phyloP scores from a whole-genome alignment of 768 basidiomycete species.

The Auriscalpium microsporum region DNA sequence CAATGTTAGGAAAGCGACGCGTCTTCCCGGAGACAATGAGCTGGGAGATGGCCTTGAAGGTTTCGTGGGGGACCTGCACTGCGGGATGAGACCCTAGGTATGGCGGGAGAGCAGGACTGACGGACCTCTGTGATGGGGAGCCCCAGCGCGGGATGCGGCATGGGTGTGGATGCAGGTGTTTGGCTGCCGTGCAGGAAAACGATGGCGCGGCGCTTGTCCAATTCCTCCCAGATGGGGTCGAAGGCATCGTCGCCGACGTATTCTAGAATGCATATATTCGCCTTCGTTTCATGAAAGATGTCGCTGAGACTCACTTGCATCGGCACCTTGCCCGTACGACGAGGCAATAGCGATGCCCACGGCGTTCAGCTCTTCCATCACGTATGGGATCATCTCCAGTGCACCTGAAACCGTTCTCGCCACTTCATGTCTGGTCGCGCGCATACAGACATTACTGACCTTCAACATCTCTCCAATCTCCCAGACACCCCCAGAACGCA shows the following conservation, averaged over 20 bases:
- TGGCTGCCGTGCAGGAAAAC: constrained; percentile 72
- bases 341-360: constrained; percentile 62
- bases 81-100: constrained; percentile 1
- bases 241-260: constrained; percentile 61
- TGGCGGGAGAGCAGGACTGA: not conserved
- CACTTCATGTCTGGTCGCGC: not conserved
- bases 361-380: constrained; percentile 51
- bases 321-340: constrained; percentile 48
- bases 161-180: constrained; percentile 53
- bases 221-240: constrained; percentile 63
- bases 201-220: constrained; percentile 47
- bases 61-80: constrained; percentile 67
- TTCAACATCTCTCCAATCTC: constrained; percentile 52
- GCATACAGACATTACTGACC: constrained; percentile 28
- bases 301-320: constrained; percentile 37
- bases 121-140: constrained; percentile 59
- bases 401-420: constrained; percentile 31
- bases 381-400: constrained; percentile 51
- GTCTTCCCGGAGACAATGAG: constrained; percentile 67
- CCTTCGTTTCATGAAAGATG: not conserved
- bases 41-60: constrained; percentile 73
- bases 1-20: constrained; percentile 49
- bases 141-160: constrained; percentile 55
- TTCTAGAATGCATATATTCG: constrained; percentile 26
- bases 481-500: constrained; percentile 62